Conservation (phyloP, 106 monocot species). For the Dendrobium nobile region DNA sequence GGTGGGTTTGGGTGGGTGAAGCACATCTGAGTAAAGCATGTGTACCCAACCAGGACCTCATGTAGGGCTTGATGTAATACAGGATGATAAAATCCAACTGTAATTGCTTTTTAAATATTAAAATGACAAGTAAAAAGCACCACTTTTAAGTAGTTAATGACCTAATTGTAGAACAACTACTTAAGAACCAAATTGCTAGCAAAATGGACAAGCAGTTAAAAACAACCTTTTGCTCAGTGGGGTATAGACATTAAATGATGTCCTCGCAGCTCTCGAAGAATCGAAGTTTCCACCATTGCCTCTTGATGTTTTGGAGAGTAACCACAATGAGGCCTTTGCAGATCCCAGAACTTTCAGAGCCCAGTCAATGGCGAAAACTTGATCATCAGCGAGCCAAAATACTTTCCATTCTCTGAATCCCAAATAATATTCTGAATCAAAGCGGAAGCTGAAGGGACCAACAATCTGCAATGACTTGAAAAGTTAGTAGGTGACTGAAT, state of each 20-base stretch:
- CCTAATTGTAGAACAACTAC: no score
- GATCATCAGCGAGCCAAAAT: conserved; percentile 30
- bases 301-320: conserved; percentile 65
- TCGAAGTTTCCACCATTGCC: conserved; percentile 85
- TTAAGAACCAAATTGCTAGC: no score
- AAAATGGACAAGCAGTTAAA: no score
- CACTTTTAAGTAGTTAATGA: no score
- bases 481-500: background rate
- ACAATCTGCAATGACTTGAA: conserved; percentile 32
- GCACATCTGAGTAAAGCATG: no score
- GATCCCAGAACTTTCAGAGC: conserved; percentile 87
- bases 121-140: no score
- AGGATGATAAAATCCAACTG: no score
- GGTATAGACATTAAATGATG: background rate
- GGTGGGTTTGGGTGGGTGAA: no score
- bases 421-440: conserved; percentile 54
- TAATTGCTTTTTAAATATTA: no score
- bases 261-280: conserved; percentile 75
- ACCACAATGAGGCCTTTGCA: conserved; percentile 90
- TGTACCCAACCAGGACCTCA: no score
- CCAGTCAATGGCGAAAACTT: conserved; percentile 71
- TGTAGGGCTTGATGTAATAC: no score
- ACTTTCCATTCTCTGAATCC: conserved; percentile 22
- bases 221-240: no score
- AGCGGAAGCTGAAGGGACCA: conserved; percentile 74